A percentile compares a stretch with the other conserved stretches of the same genome.
phyloP scores from a whole-genome alignment of 2,329 filamentous ascomycete species.

The Cadophora gregata region DNA sequence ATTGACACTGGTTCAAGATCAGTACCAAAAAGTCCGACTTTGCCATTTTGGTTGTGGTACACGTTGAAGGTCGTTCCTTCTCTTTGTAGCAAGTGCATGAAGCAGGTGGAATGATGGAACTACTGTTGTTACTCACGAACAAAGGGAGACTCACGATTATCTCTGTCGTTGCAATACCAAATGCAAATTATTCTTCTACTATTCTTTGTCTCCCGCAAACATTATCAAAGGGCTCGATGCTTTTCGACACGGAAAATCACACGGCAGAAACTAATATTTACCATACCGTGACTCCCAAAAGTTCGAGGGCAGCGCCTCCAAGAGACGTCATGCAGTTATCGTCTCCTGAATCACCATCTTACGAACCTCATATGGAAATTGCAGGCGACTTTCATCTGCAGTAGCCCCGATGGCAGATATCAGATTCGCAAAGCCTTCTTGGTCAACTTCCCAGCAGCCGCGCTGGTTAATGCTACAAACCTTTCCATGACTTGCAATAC shows the following conservation, averaged over 20 bases:
- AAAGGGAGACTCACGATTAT: background rate
- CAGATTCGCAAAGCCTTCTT: slow-evolving; percentile 19
- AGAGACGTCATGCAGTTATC: background rate
- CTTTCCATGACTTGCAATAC: slow-evolving; percentile 11
- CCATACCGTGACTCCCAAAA: background rate
- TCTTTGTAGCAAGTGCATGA: background rate
- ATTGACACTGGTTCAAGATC: background rate
- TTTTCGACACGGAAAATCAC: background rate
- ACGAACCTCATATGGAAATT: slow-evolving; percentile 10
- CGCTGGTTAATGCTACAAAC: slow-evolving; percentile 22
- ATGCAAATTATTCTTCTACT: slow-evolving; percentile 3
- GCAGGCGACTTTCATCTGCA: slow-evolving; percentile 15
- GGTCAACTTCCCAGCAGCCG: slow-evolving; percentile 21
- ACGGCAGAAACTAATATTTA: background rate
- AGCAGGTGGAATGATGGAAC: background rate
- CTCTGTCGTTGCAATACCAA: background rate
- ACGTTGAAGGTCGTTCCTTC: slow-evolving; percentile 3
- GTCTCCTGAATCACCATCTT: background rate
- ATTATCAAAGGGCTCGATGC: slow-evolving; percentile 11
- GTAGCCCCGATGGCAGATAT: slow-evolving; percentile 18
- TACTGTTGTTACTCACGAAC: background rate
- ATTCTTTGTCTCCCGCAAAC: slow-evolving; percentile 8
- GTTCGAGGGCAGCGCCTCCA: background rate
- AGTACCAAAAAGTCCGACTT: background rate
- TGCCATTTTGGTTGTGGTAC: background rate